These are phyloP conservation scores for Colletotrichum tamarilloi DNA, from an alignment of 2,329 filamentous ascomycete species.

Conservation along the genomic window DNA sequence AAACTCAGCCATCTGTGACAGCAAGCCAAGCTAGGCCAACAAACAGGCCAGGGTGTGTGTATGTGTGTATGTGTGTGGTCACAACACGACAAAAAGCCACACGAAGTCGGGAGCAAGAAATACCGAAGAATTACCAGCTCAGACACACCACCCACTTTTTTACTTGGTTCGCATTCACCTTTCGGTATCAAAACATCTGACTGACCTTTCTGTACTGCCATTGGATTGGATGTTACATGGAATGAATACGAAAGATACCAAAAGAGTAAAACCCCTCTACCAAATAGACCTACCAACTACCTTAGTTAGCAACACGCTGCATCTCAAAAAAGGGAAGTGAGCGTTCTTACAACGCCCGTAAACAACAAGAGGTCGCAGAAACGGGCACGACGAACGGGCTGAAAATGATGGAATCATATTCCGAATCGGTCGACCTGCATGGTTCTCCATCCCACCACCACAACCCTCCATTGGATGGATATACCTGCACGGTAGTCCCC, in stretches of 20 bases:
- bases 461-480: neutral
- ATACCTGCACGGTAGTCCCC: neutral
- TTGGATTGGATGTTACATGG: too few species aligned
- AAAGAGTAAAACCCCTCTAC: neutral
- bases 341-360: neutral
- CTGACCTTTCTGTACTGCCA: too few species aligned
- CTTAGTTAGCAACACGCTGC: neutral
- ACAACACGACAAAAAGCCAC: neutral
- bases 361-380: neutral
- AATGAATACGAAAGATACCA: neutral
- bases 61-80: too few species aligned
- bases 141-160: neutral
- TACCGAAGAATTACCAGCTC: neutral
- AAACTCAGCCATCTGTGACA: neutral
- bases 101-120: neutral
- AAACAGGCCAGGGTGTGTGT: neutral
- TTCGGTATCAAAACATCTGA: too few species aligned
- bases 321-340: neutral
- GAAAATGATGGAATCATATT: neutral
- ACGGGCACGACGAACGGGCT: neutral
- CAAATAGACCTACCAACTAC: neutral
- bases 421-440: conserved; percentile 18
- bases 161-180: neutral
- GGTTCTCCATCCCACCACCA: neutral
- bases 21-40: neutral